Conservation (phyloP, 2,329 filamentous ascomycete genomes). For the Monilinia vaccinii-corymbosi region DNA sequence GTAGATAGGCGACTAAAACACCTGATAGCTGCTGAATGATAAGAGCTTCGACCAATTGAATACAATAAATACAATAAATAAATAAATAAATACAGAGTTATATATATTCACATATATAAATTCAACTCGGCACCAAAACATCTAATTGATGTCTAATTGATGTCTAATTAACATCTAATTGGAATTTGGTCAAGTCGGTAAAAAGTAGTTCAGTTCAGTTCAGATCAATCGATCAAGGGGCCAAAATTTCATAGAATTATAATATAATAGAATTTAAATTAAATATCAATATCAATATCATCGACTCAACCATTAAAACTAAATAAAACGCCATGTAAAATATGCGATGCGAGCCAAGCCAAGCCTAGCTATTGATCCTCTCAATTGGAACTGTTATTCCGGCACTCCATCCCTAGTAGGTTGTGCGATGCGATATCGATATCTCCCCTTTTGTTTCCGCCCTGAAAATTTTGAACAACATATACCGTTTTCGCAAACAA, state of each 20-base stretch:
- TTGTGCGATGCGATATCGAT: background rate
- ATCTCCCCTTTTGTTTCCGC: background rate
- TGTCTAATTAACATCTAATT: too few species aligned
- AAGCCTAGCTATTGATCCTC: background rate
- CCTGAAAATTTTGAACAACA: background rate
- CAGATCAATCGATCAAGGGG: too few species aligned
- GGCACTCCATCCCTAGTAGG: background rate
- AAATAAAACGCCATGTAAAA: background rate
- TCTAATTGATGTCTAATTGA: too few species aligned
- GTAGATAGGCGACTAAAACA: conserved; percentile 2
- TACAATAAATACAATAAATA: too few species aligned
- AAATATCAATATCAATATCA: background rate
- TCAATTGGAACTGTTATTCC: background rate
- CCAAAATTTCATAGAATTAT: background rate
- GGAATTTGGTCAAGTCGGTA: too few species aligned
- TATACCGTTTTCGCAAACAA: conserved; percentile 8
- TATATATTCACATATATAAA: too few species aligned
- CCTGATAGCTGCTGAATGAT: conserved; percentile 9
- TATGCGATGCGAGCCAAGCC: background rate
- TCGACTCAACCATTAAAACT: background rate
- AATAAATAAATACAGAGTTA: too few species aligned
- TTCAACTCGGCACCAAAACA: too few species aligned
- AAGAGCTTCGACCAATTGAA: conserved; percentile 19
- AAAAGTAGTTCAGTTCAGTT: too few species aligned
- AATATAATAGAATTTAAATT: background rate